Evolutionary conservation across 2,329 filamentous ascomycete genomes (phyloP), one percentile per base, ranked within the genome.

Genomic region (Diaporthe sp.): DNA sequence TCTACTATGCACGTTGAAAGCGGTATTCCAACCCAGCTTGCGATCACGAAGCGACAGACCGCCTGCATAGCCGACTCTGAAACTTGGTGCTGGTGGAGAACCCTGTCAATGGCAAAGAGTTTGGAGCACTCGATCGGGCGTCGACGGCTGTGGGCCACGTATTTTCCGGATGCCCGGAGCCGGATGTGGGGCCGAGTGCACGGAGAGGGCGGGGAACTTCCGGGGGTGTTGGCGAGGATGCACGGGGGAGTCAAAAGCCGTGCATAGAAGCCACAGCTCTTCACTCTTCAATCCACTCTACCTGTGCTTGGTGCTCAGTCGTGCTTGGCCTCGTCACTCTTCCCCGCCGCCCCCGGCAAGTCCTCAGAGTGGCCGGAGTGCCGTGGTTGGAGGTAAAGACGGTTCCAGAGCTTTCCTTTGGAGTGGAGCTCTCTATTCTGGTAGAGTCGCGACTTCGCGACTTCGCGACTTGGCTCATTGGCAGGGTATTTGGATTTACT

Each of bases 131-230:
- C n/a, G 39, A 5, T 63, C n/a, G 34, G 17, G 13, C 25, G 39
- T 47, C 7, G 39, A 31, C 9, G 44, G 20, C 20, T n/a, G 20
- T 51, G 63, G 25, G 20, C 70, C 39, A 25, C 37, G 22, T 58
- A 13, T 61, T 28, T 34, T 47, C 71, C 71, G 57, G 37, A 49
- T 15, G 44, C 17, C 71, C 71, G 44, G 55, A 22, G 22, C 55
- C 57, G 55, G 55, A 8, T 25, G 42, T 63, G 71, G 57, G 34
- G 55, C 44, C 31, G 39, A 61, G 31, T 49, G 57, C 31, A 17
- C 71, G 28, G 57, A 53, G 42, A 37, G 10, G 71, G 28, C 71
- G 71, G 57, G 31, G 58, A 53, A 12, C 25, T 61, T 20, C 37
- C 71, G 57, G 71, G 44, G 28, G 44, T 63, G 2, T 17, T 7